These are phyloP conservation scores for Naegleria fowleri DNA, from an alignment of 208 protist genomes.

Conservation along the genomic window DNA sequence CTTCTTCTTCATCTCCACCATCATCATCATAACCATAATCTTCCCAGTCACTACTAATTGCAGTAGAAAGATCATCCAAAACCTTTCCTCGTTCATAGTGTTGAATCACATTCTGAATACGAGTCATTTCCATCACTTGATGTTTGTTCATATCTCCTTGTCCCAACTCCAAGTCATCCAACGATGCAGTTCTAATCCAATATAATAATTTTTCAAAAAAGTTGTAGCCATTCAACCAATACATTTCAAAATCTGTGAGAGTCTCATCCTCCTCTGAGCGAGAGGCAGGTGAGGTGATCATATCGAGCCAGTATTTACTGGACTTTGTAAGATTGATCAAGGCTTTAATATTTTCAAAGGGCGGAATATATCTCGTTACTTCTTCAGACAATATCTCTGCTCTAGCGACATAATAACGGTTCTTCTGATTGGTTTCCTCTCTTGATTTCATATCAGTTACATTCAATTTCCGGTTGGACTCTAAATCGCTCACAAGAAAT, in stretches of 20 bases:
- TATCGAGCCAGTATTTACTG: background rate
- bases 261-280: background rate
- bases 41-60: background rate
- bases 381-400: background rate
- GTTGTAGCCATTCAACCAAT: background rate
- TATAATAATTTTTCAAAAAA: background rate
- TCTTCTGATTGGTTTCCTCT: background rate
- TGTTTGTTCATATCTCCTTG: background rate
- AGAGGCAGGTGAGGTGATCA: background rate
- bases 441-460: background rate
- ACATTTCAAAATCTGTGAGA: background rate
- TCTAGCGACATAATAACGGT: background rate
- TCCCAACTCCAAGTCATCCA: background rate
- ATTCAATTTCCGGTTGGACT: background rate
- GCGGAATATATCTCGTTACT: background rate
- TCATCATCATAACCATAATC: background rate
- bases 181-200: background rate
- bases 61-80: background rate
- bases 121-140: background rate
- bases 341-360: background rate
- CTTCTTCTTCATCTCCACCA: background rate
- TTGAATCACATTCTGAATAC: background rate
- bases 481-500: background rate
- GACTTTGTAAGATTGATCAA: background rate
- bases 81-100: background rate